Evolutionary conservation across 2,329 filamentous ascomycete species (phyloP).

Genomic region (Escovopsis sp.): DNA sequence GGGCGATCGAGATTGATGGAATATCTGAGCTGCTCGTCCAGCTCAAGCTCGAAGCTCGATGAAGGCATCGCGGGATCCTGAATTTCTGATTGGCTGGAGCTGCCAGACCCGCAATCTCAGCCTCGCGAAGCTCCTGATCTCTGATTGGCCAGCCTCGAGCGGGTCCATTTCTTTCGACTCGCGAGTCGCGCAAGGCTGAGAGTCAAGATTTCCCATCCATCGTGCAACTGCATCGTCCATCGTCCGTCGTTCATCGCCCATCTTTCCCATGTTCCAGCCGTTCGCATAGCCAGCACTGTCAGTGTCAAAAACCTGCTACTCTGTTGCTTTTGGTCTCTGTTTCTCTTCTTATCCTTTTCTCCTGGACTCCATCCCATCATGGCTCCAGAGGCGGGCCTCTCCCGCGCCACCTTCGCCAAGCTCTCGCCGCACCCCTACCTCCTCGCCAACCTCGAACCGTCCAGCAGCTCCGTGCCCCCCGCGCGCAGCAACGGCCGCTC

Average conservation of each 20-base stretch:
- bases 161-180: not conserved
- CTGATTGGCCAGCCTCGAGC: constrained; percentile 1
- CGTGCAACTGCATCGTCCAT: not conserved
- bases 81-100: too few species aligned
- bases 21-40: too few species aligned
- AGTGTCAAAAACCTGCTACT: not conserved
- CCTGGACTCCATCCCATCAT: constrained; percentile 6
- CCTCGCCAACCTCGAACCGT: constrained; percentile 67
- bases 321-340: not conserved
- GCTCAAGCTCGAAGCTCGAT: too few species aligned
- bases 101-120: not conserved
- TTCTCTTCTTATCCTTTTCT: not conserved
- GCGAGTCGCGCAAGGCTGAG: constrained; percentile 11
- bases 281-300: too few species aligned
- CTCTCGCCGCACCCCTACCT: constrained; percentile 82
- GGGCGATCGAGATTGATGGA: too few species aligned
- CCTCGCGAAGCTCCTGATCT: constrained; percentile 1
- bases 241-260: too few species aligned
- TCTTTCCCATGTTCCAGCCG: too few species aligned
- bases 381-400: constrained; percentile 24
- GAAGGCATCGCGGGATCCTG: too few species aligned
- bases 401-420: constrained; percentile 66
- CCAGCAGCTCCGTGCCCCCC: constrained; percentile 29
- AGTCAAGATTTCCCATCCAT: constrained; percentile 10
- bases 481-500: constrained; percentile 69